Percentiles rank a stretch among this genome's conserved stretches.
Conservation (phyloP, 2,329 filamentous ascomycete species). For the Fusarium brevicatenulatum region DNA sequence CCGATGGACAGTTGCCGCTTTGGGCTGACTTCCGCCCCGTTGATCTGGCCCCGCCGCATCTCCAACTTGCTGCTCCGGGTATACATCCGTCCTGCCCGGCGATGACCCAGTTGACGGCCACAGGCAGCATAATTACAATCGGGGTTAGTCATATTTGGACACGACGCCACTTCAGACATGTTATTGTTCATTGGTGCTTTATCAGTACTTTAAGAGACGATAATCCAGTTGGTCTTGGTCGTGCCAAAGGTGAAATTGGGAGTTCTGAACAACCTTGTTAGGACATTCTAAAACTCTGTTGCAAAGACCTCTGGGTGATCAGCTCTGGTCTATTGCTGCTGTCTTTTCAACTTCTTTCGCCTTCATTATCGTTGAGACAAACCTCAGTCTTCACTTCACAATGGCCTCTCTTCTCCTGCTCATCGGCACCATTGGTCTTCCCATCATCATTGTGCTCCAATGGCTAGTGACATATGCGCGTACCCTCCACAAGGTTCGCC, state of each 20-base stretch:
- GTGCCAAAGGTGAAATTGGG: not conserved
- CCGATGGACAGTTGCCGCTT: not conserved
- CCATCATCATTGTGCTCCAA: not conserved
- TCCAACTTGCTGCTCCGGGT: not conserved
- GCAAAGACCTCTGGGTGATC: not conserved
- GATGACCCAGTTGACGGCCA: not conserved
- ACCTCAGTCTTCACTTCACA: not conserved
- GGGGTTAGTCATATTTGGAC: fast-evolving
- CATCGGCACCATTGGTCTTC: not conserved
- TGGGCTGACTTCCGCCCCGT: not conserved
- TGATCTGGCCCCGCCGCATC: not conserved
- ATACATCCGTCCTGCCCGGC: not conserved
- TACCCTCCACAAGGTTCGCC: not conserved
- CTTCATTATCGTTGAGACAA: not conserved
- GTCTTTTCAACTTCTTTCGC: fast-evolving
- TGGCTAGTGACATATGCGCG: not conserved
- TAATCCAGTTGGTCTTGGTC: not conserved
- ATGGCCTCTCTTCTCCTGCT: not conserved
- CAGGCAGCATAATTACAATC: not conserved
- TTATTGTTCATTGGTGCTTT: fast-evolving
- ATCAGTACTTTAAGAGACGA: not conserved
- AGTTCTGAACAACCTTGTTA: not conserved
- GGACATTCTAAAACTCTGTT: not conserved
- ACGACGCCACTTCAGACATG: fast-evolving
- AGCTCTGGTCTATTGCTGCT: not conserved